Conservation (phyloP, 2,329 filamentous ascomycete genomes). For the Alternaria rosae region DNA sequence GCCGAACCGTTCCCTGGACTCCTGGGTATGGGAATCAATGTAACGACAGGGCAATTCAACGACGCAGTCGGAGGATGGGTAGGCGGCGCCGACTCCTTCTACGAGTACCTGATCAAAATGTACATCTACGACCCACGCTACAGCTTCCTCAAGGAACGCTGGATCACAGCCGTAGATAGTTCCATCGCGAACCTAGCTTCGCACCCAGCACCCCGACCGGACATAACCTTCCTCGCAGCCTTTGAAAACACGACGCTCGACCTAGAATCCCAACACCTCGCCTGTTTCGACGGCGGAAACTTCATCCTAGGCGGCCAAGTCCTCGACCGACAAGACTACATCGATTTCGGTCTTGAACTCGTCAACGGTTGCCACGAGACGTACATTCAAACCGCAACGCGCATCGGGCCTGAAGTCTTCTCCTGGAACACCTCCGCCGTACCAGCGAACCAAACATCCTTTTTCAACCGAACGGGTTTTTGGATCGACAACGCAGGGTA, state of each 20-base stretch:
- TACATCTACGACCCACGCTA: conserved; percentile 80
- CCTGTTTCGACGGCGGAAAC: conserved; percentile 85
- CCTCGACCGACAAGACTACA: conserved; percentile 70
- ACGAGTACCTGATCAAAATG: conserved; percentile 93
- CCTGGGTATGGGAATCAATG: conserved; percentile 71
- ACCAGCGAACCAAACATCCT: conserved; percentile 54
- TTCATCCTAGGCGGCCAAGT: conserved; percentile 82
- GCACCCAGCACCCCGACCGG: conserved; percentile 69
- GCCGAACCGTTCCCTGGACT: conserved; percentile 80
- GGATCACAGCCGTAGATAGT: conserved; percentile 77
- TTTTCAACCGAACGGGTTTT: conserved; percentile 75
- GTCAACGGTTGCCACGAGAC: conserved; percentile 77
- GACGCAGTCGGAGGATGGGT: conserved; percentile 77
- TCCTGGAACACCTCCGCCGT: conserved; percentile 46
- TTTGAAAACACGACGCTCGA: conserved; percentile 58
- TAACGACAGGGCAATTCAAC: conserved; percentile 70
- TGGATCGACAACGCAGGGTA: conserved; percentile 71
- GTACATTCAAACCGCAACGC: conserved; percentile 71
- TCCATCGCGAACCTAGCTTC: conserved; percentile 75
- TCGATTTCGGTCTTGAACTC: conserved; percentile 76
- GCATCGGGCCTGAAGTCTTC: conserved; percentile 76
- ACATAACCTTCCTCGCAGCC: conserved; percentile 74
- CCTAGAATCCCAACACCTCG: conserved; percentile 61
- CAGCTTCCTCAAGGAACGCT: conserved; percentile 70
- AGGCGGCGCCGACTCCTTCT: conserved; percentile 80